Evolutionary conservation across 2,329 filamentous ascomycete species (phyloP).

Genomic region (Verticillium dahliae): DNA sequence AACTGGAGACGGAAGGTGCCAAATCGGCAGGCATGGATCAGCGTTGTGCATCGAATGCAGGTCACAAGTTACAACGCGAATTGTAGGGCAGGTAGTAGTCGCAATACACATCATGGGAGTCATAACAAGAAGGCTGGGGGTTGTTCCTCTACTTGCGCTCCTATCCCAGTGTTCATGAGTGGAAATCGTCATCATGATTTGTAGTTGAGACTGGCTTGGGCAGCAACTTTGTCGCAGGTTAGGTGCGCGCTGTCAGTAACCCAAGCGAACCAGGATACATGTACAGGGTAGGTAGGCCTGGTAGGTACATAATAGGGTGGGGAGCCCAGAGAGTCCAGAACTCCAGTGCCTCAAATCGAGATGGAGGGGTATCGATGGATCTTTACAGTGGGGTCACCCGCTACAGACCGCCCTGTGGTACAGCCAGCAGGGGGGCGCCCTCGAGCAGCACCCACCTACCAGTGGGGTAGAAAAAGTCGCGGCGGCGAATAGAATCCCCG

Average conservation of each 20-base stretch:
- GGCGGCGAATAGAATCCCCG: not conserved
- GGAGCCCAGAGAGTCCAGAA: not conserved
- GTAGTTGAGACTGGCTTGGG: not conserved
- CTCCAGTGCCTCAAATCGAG: not conserved
- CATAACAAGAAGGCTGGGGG: not conserved
- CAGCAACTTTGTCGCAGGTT: not conserved
- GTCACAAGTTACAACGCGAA: not conserved
- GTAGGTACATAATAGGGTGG: not conserved
- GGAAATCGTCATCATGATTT: not conserved
- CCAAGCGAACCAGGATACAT: not conserved
- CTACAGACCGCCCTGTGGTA: not conserved
- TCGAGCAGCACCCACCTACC: not conserved
- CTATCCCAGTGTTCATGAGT: not conserved
- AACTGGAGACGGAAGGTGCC: not conserved
- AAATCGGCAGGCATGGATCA: not conserved
- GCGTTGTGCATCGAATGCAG: not conserved
- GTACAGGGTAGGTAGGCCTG: too few species aligned
- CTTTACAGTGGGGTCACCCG: not conserved
- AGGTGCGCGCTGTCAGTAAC: not conserved
- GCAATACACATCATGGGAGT: not conserved
- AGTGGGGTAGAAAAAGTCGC: not conserved
- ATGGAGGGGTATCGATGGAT: not conserved
- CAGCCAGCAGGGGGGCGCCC: not conserved
- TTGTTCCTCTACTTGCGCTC: not conserved
- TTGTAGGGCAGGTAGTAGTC: not conserved